phyloP scores from a whole-genome alignment of 2,329 filamentous ascomycete species.

The Eurotiales sp. region DNA sequence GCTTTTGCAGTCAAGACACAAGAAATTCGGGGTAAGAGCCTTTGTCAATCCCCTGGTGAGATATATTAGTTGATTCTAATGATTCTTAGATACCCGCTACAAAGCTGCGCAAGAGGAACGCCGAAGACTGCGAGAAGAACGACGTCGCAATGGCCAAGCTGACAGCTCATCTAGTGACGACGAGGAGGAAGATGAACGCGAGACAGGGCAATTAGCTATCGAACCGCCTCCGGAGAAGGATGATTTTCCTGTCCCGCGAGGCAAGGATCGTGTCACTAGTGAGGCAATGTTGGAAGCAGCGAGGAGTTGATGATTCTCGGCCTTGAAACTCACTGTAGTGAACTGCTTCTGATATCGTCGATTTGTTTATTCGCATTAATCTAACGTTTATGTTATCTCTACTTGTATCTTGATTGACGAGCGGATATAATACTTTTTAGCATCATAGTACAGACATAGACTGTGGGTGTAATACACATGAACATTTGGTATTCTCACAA shows the following conservation, averaged over 20 bases:
- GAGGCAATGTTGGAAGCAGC: conserved; percentile 1
- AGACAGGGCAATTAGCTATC: conserved; percentile 27
- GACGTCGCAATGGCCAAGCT: conserved; percentile 32
- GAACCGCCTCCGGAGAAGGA: conserved; percentile 26
- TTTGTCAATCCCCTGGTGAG: neutral
- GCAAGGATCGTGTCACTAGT: conserved; percentile 7
- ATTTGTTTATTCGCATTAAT: neutral
- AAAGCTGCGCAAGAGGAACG: conserved; percentile 33
- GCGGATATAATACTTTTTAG: too few species aligned
- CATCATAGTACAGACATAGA: too few species aligned
- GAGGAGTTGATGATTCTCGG: conserved; percentile 1
- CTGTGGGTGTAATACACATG: too few species aligned
- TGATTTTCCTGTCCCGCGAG: conserved; percentile 11
- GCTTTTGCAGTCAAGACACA: conserved; percentile 77
- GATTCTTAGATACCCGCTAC: conserved; percentile 31
- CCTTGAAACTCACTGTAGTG: too few species aligned
- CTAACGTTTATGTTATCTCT: too few species aligned
- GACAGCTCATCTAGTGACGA: conserved; percentile 27
- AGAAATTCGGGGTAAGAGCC: conserved; percentile 67
- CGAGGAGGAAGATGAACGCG: conserved; percentile 34
- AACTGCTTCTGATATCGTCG: too few species aligned
- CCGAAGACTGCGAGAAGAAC: conserved; percentile 42
- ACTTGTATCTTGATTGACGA: too few species aligned
- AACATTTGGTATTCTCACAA: too few species aligned
- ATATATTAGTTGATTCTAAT: neutral